Percentiles rank a stretch among this genome's conserved stretches.
Evolutionary conservation across 345 rosid species (phyloP).

Genomic region (Pistacia atlantica): DNA sequence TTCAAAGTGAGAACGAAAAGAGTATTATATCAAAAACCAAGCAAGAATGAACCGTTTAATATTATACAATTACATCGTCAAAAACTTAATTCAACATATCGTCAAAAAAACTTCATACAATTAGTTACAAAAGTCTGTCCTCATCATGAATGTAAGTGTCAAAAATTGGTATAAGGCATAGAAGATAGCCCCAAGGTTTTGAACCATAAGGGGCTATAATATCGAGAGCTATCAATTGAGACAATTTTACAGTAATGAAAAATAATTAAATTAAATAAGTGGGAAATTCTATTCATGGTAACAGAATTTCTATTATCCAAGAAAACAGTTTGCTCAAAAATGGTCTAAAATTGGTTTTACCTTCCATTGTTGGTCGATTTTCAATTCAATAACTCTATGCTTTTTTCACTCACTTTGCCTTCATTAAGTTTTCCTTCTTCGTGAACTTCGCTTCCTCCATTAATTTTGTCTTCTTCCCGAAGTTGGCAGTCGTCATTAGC

Average conservation of each 20-base stretch:
- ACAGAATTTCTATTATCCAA: not conserved
- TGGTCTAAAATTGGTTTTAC: not conserved
- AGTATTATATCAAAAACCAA: too few species aligned
- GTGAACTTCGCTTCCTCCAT: not conserved
- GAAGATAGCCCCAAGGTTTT: slow-evolving; percentile 1
- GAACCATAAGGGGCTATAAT: not conserved
- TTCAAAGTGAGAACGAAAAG: too few species aligned
- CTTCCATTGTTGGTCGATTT: slow-evolving; percentile 23
- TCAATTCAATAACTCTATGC: slow-evolving; percentile 7
- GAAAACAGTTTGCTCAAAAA: not conserved
- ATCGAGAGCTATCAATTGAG: too few species aligned
- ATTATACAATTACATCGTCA: too few species aligned
- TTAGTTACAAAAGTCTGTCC: not conserved
- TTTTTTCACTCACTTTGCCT: slow-evolving; percentile 20
- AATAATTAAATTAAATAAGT: not conserved
- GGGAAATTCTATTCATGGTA: not conserved
- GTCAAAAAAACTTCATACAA: too few species aligned
- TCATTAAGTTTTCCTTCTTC: slow-evolving; percentile 16
- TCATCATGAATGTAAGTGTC: not conserved
- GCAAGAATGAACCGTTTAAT: too few species aligned
- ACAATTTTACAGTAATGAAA: too few species aligned
- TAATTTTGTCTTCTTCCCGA: not conserved
- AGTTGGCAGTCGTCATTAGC: not conserved
- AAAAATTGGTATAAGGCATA: not conserved
- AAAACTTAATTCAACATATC: too few species aligned